Conservation (phyloP, 768 basidiomycete genomes). For the Termitomyces sp. region DNA sequence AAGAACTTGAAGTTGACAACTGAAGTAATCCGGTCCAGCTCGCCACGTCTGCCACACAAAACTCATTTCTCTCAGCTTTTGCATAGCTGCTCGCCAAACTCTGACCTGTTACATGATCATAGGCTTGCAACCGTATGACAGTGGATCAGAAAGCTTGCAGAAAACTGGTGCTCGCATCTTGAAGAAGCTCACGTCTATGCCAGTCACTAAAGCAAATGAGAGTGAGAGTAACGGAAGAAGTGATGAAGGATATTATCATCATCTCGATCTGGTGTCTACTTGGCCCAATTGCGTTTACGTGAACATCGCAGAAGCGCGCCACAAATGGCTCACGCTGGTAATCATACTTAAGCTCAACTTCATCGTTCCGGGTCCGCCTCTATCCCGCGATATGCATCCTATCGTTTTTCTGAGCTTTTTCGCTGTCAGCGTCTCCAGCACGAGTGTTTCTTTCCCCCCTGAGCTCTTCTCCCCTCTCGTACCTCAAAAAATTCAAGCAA, state of each 20-base stretch:
- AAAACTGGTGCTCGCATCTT: too few relatives aligned
- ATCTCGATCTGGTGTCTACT: neutral
- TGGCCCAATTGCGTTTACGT: neutral
- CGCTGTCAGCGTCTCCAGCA: neutral
- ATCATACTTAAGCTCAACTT: neutral
- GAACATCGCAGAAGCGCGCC: neutral
- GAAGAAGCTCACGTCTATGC: too few relatives aligned
- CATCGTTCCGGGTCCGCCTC: neutral
- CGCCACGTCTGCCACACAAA: neutral
- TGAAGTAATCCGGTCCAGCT: neutral
- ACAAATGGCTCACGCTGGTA: neutral
- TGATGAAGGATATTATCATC: neutral
- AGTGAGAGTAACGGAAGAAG: neutral
- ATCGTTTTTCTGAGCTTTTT: neutral
- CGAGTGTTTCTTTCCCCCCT: neutral
- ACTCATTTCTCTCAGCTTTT: neutral
- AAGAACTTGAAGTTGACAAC: neutral
- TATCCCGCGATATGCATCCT: neutral
- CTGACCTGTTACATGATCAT: neutral
- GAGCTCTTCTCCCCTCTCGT: slow-evolving; percentile 60
- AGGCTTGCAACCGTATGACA: neutral
- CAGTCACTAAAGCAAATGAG: too few relatives aligned
- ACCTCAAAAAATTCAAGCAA: slow-evolving; percentile 54
- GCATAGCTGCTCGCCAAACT: neutral
- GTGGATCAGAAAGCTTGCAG: neutral